Evolutionary conservation across 352 stramenopile species (phyloP), one percentile per base, ranked within the genome.

Genomic region (Globisporangium carolinianum): DNA sequence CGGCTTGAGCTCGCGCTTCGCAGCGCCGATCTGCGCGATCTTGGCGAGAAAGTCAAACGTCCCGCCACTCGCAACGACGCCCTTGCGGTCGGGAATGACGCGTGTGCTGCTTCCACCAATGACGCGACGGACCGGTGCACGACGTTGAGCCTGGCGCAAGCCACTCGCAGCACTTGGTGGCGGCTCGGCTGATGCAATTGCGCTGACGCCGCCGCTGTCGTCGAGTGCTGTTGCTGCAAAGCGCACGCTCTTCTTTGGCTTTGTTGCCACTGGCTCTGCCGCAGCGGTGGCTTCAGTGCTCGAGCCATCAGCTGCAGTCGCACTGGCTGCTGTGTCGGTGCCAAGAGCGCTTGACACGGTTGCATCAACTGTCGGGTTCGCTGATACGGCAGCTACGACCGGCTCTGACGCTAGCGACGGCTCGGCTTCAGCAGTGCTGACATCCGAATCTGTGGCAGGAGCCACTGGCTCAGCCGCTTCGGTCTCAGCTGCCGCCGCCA

Each of bases 11-110:
- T 67, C 55, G 18, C 54, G 55, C 57, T 76, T 73, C 17, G 54
- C 55, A 0, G 57, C 63, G 15, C 66, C 68, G 18, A 74, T 62
- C 14, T 76, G 53, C 15, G 63, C 76, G 39, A 94, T 91, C 66
- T 90, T 94, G n/a, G 78, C 86, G 55, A 94, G 55, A 36, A 94
- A 94, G 56, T 94, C 84, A 60, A 94, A 89, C 42, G 84, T 91
- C 0, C 83, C 80, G 18, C 84, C 84, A 55, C 75, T 87, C 10
- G 82, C 84, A 24, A 94, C 84, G 6, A 83, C 67, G 24, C 84
- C 84, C 46, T 83, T 86, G 43, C 71, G 71, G 53, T 82, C 72
- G 10, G 76, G 58, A 37, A 69, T 65, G 35, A 43, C 39, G 11
- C 39, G 39, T 32, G 24, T 3, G 7, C 7, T 12, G 11, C 39